Evolutionary conservation across 2,329 filamentous ascomycete species (phyloP), one percentile per base, ranked within the genome.

Genomic region (Cladosporium sp.): DNA sequence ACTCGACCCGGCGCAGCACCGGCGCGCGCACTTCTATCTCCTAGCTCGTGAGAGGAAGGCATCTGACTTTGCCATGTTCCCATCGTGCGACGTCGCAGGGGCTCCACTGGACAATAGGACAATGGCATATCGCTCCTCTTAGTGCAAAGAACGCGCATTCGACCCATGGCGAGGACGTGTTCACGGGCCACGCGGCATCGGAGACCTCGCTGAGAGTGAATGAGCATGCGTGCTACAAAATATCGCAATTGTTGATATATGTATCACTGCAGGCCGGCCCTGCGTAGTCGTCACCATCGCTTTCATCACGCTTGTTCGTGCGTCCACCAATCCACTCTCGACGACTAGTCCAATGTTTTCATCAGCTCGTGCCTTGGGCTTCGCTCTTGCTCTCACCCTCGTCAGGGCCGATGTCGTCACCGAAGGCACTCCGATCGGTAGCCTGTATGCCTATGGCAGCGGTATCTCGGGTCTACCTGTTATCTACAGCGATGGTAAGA

Each of bases 391-490:
- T 11, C 28, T 67, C 11, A 44, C 49, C 54, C 52, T 68, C 26
- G 58, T 60, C 8, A 62, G 59, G 18, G 60, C 51, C 21, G 52
- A 55, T 14, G 28, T 55, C 15, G n/a, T 47, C n/a, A 47, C 41
- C 8, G 41, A 64, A 52, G 65, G 64, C 38, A 58, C 34, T 10
- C 55, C 34, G 10, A 15, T 58, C 4, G 55, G 55, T 34, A 58
- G 55, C 12, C 30, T 68, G 26, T 71, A 66, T 32, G 70, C 63
- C 21, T 70, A 71, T 63, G 70, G 68, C 34, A 57, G 34, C 30
- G 66, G 65, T n/a, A 60, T 71, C 30, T 59, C 65, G 36, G 70
- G 70, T 3, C 55, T 69, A n/a, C 69, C 70, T 32, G 38, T 72
- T 21, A 65, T 70, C 36, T 72, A 71, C 49, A 60, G 59, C 24